Conservation (phyloP, 2,329 filamentous ascomycete genomes). For the Didymella arachidicola region DNA sequence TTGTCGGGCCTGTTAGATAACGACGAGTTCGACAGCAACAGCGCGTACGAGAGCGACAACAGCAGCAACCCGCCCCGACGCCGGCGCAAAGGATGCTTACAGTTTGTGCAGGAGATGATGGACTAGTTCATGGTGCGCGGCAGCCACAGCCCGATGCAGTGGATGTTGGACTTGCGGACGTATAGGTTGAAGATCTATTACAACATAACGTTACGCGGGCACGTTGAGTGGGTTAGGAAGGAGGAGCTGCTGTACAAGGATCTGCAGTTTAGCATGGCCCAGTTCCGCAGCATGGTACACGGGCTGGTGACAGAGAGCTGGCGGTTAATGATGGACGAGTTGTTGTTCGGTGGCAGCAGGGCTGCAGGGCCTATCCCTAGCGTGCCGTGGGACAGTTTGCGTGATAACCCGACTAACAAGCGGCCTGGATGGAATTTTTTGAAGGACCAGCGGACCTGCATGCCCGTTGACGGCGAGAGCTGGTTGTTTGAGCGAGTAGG, state of each 20-base stretch:
- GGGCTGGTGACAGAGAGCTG: constrained; percentile 1
- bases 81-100: too few species aligned
- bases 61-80: too few species aligned
- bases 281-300: constrained; percentile 22
- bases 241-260: constrained; percentile 24
- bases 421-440: constrained; percentile 24
- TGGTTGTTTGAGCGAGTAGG: constrained; percentile 7
- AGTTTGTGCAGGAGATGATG: constrained; percentile 17
- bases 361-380: neutral
- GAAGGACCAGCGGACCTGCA: constrained; percentile 19
- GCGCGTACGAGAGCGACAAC: too few species aligned
- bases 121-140: constrained; percentile 25
- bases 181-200: constrained; percentile 26
- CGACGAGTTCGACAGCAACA: too few species aligned
- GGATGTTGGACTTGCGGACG: constrained; percentile 25
- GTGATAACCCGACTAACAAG: constrained; percentile 18
- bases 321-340: constrained; percentile 2
- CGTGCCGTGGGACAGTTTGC: constrained; percentile 8
- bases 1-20: too few species aligned
- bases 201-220: constrained; percentile 21
- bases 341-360: constrained; percentile 9
- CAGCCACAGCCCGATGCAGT: constrained; percentile 24
- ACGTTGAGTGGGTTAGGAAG: constrained; percentile 11
- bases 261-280: constrained; percentile 17
- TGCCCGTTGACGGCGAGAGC: constrained; percentile 6